These are phyloP conservation scores for Harringtonia aguacate DNA, from an alignment of 2,329 filamentous ascomycete genomes.

Conservation along the genomic window DNA sequence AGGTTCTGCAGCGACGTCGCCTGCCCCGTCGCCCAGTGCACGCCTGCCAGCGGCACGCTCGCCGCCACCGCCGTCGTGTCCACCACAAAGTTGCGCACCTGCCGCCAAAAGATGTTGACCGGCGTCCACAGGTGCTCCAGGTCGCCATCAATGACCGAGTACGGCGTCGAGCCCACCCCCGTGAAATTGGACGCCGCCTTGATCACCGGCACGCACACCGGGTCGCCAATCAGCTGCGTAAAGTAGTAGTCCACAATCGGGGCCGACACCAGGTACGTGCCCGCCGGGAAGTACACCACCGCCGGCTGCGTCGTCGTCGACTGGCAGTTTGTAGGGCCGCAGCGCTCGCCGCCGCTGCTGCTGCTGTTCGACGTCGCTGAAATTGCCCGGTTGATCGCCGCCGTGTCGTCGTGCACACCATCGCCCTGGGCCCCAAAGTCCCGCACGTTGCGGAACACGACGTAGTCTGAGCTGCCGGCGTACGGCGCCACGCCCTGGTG, in stretches of 20 bases:
- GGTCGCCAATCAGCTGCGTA: conserved; percentile 12
- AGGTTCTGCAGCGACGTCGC: conserved; percentile 48
- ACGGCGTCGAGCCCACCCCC: neutral
- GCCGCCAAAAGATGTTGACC: conserved; percentile 33
- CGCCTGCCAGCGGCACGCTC: conserved; percentile 32
- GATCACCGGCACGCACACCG: conserved; percentile 8
- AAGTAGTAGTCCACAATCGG: conserved; percentile 11
- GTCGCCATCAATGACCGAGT: conserved; percentile 12
- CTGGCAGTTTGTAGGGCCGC: neutral
- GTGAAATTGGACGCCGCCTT: conserved; percentile 4
- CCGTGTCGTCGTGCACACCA: conserved; percentile 63
- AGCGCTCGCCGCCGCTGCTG: conserved; percentile 9
- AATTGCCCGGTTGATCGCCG: conserved; percentile 57
- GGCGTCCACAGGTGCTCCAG: conserved; percentile 36
- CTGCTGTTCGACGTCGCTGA: conserved; percentile 18
- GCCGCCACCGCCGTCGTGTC: conserved; percentile 41
- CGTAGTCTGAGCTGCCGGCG: conserved; percentile 3
- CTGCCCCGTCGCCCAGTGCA: conserved; percentile 61
- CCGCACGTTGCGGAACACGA: conserved; percentile 14
- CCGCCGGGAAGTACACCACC: conserved; percentile 13
- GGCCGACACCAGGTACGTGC: conserved; percentile 10
- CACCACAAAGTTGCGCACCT: conserved; percentile 46
- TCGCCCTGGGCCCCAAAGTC: conserved; percentile 56
- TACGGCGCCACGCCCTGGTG: conserved; percentile 11
- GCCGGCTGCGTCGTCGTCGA: conserved; percentile 9